Evolutionary conservation across 768 basidiomycete species (phyloP).

Genomic region (Trametes cubensis): DNA sequence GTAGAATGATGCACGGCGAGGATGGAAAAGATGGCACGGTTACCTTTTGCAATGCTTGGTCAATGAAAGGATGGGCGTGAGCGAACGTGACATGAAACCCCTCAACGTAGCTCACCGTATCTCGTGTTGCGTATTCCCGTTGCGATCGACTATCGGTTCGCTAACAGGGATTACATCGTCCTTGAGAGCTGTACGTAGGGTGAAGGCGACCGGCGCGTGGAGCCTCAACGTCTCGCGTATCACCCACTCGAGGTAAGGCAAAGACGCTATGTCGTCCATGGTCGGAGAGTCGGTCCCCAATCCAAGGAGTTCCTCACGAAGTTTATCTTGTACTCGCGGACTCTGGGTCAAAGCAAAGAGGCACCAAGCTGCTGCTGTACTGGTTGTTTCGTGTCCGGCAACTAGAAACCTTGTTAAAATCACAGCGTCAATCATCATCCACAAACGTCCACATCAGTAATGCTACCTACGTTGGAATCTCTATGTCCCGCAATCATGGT

Average conservation of each 20-base stretch:
- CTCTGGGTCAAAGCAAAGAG: slow-evolving; percentile 42
- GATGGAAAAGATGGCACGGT: slow-evolving; percentile 51
- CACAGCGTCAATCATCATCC: not conserved
- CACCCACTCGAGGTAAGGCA: slow-evolving; percentile 73
- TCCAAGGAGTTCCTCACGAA: slow-evolving; percentile 43
- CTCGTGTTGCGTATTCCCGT: slow-evolving; percentile 17
- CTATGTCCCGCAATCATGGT: slow-evolving; percentile 37
- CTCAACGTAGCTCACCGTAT: slow-evolving; percentile 31
- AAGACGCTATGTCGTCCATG: slow-evolving; percentile 65
- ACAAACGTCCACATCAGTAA: not conserved
- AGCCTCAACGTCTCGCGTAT: slow-evolving; percentile 60
- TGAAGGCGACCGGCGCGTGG: slow-evolving; percentile 51
- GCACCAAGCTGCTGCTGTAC: slow-evolving; percentile 37
- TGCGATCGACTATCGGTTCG: slow-evolving; percentile 30
- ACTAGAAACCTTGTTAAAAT: slow-evolving; percentile 25
- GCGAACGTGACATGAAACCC: too few relatives aligned
- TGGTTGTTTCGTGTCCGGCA: slow-evolving; percentile 47
- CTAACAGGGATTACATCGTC: slow-evolving; percentile 55
- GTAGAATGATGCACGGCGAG: slow-evolving; percentile 52
- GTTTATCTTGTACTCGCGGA: slow-evolving; percentile 38
- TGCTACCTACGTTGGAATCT: slow-evolving; percentile 20
- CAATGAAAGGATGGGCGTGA: too few relatives aligned
- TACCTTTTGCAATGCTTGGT: slow-evolving; percentile 31
- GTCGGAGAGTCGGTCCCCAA: slow-evolving; percentile 49
- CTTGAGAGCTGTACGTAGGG: slow-evolving; percentile 47